Base-by-base conservation (phyloP, 495 filamentous ascomycete genomes). In the Achaetomiella virescens region DNA sequence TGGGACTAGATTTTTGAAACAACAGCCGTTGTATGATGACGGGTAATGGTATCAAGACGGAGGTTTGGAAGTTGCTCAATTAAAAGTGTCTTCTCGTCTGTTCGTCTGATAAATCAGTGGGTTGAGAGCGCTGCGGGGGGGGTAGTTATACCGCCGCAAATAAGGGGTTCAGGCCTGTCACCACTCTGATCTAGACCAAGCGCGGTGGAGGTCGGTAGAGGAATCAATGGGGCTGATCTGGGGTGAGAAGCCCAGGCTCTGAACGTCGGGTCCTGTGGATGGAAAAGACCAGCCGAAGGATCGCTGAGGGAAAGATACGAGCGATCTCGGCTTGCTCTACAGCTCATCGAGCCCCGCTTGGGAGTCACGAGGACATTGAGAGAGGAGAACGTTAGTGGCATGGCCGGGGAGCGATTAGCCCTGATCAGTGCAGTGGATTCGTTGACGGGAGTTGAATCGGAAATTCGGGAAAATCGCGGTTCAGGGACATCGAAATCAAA, bases 331-430 rank as follows among this genome's bases (percentile, higher is more conserved):
- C 31, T 54, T 45, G 40, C 15, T 36, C 29, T 10, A 33, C 41
- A 53, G 18, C 29, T 27, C 41, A 36, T 8, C 43, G 10, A 29
- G 17, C 31, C 41, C 52, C 43, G 42, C 52, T 12, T 6, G 1
- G 5, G 12, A 12, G 52, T 54, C 52, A 54, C 43, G 52, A 40
- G 52, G 35, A 37, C 41, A 36, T 27, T 35, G 24, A 21, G 24
- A 49, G 18, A 9, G 20, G 27, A 9, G 4, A 31, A 5, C 27
- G 9, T 5, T 5, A 9, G 27, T 31, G 27, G n/a, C n/a, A n/a
- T n/a, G n/a, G n/a, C n/a, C n/a, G n/a, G n/a, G n/a, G n/a, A n/a
- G n/a, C n/a, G n/a, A n/a, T 31, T 31, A 31, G 27, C 9, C 9
- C 27, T 9, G 27, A 31, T 31, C 9, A 5, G 9, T 31, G 27